Evolutionary conservation across 2,329 filamentous ascomycete genomes (phyloP), one percentile per base, ranked within the genome.

Genomic region (Drechmeria coniospora): DNA sequence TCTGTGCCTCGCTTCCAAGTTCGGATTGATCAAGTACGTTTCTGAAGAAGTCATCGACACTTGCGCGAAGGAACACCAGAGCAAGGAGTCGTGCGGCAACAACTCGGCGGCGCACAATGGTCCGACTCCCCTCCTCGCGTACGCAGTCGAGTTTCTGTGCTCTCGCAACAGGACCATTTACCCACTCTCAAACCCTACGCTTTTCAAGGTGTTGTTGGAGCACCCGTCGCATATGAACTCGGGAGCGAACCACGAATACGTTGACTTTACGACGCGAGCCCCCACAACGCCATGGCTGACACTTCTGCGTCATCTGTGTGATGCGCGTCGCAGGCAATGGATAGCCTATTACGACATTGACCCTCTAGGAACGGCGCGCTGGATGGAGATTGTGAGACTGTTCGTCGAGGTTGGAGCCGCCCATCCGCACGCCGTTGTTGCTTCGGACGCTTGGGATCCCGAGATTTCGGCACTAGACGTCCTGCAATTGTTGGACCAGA

Each of bases 141-240:
- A 51, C 19, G 49, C 50, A 2, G 43, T 42, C 2, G 50, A 54
- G 21, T 50, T 49, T 15, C 37, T 50, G 12, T 51, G 47, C 31
- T 49, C 48, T 1, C 41, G 49, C 8, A 43, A 46, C 23, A 47
- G 45, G 24, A 49, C 49, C 5, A 48, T 54, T 18, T 53, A 43
- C 27, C 50, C 50, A 0, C 37, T 47, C 2, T 53, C 50, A 0
- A 38, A 43, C 16, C 45, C 45, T 4, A 22, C 22, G 0, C 38
- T 54, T 3, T 36, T 54, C 12, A 22, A 25, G 6, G 36, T 36
- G 16, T 39, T 52, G 5, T 33, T 51, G 6, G 17, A n/a, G 1
- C 29, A 31, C 22, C 23, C 33, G 1, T 36, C 39, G 6, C 17
- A 26, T 1, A 29, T 29, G 21, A 41, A 39, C 4, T 39, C 37